Conservation (phyloP, 2,329 filamentous ascomycete species). For the Knufia petricola region DNA sequence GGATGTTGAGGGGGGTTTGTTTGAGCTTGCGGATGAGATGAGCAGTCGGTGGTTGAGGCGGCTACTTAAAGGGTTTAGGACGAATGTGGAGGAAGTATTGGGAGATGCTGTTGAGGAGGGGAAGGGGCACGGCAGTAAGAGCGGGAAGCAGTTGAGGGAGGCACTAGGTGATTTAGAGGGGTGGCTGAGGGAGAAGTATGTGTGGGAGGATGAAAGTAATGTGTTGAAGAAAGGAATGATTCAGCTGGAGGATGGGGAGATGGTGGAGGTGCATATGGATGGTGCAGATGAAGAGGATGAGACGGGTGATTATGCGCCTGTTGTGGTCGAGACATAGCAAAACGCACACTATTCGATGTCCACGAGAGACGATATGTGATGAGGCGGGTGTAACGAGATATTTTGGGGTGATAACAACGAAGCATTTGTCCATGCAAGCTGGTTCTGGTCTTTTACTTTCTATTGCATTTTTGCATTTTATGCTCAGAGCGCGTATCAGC, state of each 20-base stretch:
- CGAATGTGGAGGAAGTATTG: constrained; percentile 40
- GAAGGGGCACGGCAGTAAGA: constrained; percentile 28
- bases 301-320: constrained; percentile 54
- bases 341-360: too few species aligned
- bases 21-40: constrained; percentile 45
- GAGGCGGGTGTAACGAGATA: too few species aligned
- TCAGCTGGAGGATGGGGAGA: constrained; percentile 54
- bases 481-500: too few species aligned
- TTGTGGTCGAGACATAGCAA: constrained; percentile 43
- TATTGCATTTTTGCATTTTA: too few species aligned
- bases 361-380: too few species aligned
- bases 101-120: constrained; percentile 21
- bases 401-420: too few species aligned
- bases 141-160: constrained; percentile 32
- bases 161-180: constrained; percentile 48
- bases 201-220: constrained; percentile 46
- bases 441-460: too few species aligned
- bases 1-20: constrained; percentile 52
- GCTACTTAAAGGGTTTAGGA: constrained; percentile 45
- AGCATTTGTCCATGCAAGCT: too few species aligned
- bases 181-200: constrained; percentile 45
- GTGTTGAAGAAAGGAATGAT: constrained; percentile 49
- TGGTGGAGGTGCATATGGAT: constrained; percentile 49
- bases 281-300: constrained; percentile 52
- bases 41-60: constrained; percentile 44